Evolutionary conservation across 2,329 filamentous ascomycete species (phyloP).

Genomic region (Colletotrichum tropicale): DNA sequence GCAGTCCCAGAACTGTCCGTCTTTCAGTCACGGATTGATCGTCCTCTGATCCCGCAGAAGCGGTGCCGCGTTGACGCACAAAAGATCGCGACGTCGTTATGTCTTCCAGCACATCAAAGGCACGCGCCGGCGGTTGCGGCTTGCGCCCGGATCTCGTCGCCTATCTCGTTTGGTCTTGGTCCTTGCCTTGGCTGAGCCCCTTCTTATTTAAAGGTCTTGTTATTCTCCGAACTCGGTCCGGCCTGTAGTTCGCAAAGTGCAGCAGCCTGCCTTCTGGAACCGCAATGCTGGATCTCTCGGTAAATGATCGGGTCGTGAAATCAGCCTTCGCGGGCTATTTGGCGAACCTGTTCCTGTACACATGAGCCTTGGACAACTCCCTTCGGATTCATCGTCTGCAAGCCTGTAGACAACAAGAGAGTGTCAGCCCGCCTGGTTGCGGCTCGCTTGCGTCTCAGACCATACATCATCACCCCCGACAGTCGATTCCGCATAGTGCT

Average conservation of each 20-base stretch:
- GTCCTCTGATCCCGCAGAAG: not conserved
- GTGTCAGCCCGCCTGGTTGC: not conserved
- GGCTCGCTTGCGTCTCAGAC: not conserved
- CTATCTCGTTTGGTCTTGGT: constrained; percentile 1
- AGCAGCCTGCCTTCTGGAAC: not conserved
- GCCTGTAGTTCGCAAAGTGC: not conserved
- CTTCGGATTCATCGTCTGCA: not conserved
- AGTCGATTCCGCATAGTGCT: not conserved
- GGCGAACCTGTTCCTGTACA: not conserved
- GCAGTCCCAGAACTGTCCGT: not conserved
- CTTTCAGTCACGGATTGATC: not conserved
- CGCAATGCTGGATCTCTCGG: not conserved
- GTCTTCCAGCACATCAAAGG: not conserved
- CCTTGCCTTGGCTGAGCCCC: not conserved
- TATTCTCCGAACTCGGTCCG: not conserved
- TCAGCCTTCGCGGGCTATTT: not conserved
- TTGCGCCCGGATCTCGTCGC: constrained; percentile 10
- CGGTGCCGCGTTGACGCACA: not conserved
- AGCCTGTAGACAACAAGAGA: not conserved
- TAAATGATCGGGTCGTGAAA: not conserved
- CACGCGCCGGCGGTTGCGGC: not conserved
- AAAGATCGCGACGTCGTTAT: not conserved
- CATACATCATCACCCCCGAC: not conserved
- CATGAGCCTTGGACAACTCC: not conserved
- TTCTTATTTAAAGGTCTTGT: not conserved